Conservation (phyloP, 1,284 basidiomycete species). For the Malassezia yamatoensis region DNA sequence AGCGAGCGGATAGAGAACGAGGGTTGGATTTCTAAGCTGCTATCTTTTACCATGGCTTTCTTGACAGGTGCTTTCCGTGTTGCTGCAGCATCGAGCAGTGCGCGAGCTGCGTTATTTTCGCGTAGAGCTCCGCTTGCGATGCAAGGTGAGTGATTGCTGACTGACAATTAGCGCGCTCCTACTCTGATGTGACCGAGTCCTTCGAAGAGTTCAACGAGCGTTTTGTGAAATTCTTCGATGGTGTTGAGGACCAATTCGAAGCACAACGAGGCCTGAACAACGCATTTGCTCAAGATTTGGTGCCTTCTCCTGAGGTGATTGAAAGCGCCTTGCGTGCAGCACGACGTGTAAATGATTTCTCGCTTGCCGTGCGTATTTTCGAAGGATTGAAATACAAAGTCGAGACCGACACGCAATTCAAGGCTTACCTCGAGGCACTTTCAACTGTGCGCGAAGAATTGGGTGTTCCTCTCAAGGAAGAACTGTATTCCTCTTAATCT, state of each 20-base stretch:
- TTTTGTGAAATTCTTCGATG: constrained; percentile 84
- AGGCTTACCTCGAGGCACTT: constrained; percentile 46
- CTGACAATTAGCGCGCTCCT: constrained; percentile 7
- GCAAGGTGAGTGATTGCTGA: constrained; percentile 12
- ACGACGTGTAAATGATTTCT: constrained; percentile 87
- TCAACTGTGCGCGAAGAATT: constrained; percentile 40
- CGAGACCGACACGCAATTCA: constrained; percentile 44
- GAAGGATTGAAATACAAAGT: constrained; percentile 52
- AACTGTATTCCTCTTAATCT: constrained; percentile 26
- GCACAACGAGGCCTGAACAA: constrained; percentile 80
- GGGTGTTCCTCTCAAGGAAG: constrained; percentile 40
- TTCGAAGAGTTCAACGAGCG: constrained; percentile 88
- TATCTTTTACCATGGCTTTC: constrained; percentile 11
- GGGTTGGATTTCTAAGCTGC: background rate
- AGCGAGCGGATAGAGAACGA: background rate
- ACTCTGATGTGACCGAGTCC: constrained; percentile 54
- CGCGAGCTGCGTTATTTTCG: constrained; percentile 13
- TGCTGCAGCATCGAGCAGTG: constrained; percentile 17
- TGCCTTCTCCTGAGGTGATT: constrained; percentile 77
- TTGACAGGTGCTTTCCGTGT: constrained; percentile 18
- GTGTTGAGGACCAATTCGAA: constrained; percentile 89
- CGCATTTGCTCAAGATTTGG: constrained; percentile 96
- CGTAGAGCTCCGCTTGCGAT: constrained; percentile 13
- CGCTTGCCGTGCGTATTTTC: constrained; percentile 88
- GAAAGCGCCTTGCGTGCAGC: constrained; percentile 81